Evolutionary conservation across 176 grass and related monocot genomes (phyloP).

Genomic region (Bothriochloa decipiens): DNA sequence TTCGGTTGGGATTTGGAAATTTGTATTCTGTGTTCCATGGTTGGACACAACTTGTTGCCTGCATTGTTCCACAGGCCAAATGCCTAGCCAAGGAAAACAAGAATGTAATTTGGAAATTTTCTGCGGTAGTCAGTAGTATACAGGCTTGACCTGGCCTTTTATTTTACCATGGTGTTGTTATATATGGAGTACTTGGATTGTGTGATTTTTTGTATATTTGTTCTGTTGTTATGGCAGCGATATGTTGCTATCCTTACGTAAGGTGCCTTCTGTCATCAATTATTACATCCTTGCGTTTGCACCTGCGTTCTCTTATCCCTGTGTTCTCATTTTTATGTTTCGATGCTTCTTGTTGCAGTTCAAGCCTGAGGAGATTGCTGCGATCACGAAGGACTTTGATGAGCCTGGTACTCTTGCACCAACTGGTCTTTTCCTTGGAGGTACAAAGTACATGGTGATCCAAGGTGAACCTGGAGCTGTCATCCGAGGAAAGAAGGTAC

Average conservation of each 20-base stretch:
- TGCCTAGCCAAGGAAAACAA: not conserved
- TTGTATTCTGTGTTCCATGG: not conserved
- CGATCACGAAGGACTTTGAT: conserved; percentile 63
- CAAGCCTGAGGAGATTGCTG: conserved; percentile 62
- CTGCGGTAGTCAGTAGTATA: not conserved
- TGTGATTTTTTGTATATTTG: not conserved
- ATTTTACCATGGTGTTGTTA: not conserved
- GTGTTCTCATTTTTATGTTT: conserved; percentile 28
- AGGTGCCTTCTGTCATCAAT: not conserved
- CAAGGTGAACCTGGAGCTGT: conserved; percentile 76
- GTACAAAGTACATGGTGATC: conserved; percentile 93
- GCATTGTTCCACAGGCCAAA: not conserved
- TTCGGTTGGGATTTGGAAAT: not conserved
- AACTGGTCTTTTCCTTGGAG: conserved; percentile 72
- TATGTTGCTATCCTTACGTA: not conserved
- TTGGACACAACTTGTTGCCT: not conserved
- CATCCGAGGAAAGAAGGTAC: conserved; percentile 92
- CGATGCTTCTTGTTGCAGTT: conserved; percentile 38
- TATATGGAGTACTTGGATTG: not conserved
- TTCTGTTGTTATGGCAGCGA: not conserved
- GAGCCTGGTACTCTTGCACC: conserved; percentile 77
- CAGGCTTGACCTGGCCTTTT: not conserved
- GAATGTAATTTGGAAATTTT: not conserved
- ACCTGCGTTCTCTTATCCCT: not conserved
- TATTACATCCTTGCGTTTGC: not conserved